A percentile compares a stretch with the other conserved stretches of the same genome.
Evolutionary conservation across 2,329 filamentous ascomycete genomes (phyloP).

Genomic region (Fusarium sp.): DNA sequence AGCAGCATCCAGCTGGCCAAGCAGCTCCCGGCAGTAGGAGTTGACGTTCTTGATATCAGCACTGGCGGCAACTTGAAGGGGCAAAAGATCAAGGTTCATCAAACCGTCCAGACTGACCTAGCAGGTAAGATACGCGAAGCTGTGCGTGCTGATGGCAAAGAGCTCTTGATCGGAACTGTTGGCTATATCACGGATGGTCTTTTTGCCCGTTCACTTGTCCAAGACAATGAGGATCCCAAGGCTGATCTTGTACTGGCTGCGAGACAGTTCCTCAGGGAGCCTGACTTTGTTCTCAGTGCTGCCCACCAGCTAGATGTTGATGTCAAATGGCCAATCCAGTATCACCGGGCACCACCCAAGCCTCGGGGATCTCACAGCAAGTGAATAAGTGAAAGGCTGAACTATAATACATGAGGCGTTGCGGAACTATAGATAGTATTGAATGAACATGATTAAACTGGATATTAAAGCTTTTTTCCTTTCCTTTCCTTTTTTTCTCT

Average conservation of each 20-base stretch:
- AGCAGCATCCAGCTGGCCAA: constrained; percentile 60
- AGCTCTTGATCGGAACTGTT: constrained; percentile 78
- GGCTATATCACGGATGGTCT: constrained; percentile 79
- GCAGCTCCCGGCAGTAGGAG: constrained; percentile 77
- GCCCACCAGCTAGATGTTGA: constrained; percentile 79
- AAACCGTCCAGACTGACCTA: constrained; percentile 81
- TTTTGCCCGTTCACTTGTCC: constrained; percentile 72
- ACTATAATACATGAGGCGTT: constrained; percentile 1
- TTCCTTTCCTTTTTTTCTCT: too few species aligned
- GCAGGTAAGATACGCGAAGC: constrained; percentile 79
- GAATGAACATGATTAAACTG: neutral
- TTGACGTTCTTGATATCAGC: constrained; percentile 88
- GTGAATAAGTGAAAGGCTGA: neutral
- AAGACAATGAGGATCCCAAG: constrained; percentile 59
- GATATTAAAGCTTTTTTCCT: neutral
- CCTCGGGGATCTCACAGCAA: constrained; percentile 7
- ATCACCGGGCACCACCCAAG: constrained; percentile 49
- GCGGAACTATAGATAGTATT: neutral
- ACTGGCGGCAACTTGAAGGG: constrained; percentile 76
- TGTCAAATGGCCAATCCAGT: constrained; percentile 80
- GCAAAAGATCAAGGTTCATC: constrained; percentile 71
- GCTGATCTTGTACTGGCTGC: constrained; percentile 81
- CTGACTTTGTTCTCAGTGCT: constrained; percentile 79
- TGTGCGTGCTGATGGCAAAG: constrained; percentile 61
- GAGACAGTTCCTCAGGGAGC: constrained; percentile 84